A percentile compares a stretch with the other conserved stretches of the same genome.
These are phyloP conservation scores for Calonectria hongkongensis DNA, from an alignment of 2,329 filamentous ascomycete genomes.

Conservation along the genomic window DNA sequence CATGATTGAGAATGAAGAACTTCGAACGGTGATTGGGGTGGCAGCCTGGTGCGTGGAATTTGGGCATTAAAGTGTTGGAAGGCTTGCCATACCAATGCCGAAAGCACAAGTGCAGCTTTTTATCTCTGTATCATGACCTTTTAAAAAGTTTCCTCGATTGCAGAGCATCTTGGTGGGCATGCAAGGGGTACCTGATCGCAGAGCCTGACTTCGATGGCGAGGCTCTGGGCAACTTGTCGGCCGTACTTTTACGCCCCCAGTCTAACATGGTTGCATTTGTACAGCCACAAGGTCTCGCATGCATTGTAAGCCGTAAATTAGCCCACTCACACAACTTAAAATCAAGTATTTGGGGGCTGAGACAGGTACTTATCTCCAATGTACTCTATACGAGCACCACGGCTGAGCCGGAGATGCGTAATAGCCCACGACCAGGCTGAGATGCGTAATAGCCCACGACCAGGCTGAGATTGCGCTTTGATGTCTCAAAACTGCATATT, in stretches of 20 bases:
- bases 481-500: conserved; percentile 6
- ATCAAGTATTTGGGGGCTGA: conserved; percentile 2
- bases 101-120: not conserved
- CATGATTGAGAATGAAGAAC: not conserved
- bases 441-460: not conserved
- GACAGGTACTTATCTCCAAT: conserved; percentile 4
- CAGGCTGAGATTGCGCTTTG: not conserved
- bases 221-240: not conserved
- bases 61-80: not conserved
- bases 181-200: not conserved
- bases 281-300: not conserved
- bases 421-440: not conserved
- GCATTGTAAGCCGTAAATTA: not conserved
- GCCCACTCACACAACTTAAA: conserved; percentile 8
- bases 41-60: not conserved
- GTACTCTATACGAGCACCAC: conserved; percentile 4
- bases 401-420: not conserved
- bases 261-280: conserved; percentile 1
- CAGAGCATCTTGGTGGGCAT: not conserved
- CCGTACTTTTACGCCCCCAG: not conserved
- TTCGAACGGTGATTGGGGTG: not conserved
- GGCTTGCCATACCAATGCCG: not conserved
- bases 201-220: conserved; percentile 1
- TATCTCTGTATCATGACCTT: not conserved
- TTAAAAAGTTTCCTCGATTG: not conserved